These are phyloP conservation scores for Lipomyces starkeyi DNA, from an alignment of 805 yeast genomes.

Conservation along the genomic window DNA sequence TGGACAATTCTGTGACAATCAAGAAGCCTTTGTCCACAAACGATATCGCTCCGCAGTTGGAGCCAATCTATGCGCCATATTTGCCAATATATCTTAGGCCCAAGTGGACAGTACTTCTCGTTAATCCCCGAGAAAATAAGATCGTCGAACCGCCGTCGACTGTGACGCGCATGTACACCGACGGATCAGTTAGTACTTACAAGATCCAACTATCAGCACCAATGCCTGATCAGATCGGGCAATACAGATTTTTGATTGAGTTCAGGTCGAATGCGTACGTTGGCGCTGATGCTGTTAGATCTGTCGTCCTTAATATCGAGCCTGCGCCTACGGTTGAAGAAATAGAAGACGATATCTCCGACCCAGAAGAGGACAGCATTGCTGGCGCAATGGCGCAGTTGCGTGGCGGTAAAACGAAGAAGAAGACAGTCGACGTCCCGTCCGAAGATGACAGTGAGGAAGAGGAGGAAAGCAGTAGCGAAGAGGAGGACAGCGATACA, in stretches of 20 bases:
- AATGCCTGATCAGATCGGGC: conserved; percentile 75
- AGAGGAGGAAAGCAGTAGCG: conserved; percentile 43
- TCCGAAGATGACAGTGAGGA: conserved; percentile 69
- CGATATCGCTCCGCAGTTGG: conserved; percentile 70
- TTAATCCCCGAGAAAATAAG: conserved; percentile 78
- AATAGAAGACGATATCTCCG: conserved; percentile 45
- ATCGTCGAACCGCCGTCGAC: conserved; percentile 70
- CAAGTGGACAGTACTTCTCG: conserved; percentile 72
- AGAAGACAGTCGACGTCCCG: conserved; percentile 41
- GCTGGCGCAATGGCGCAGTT: conserved; percentile 77
- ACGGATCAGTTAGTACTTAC: conserved; percentile 71
- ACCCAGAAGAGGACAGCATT: conserved; percentile 73
- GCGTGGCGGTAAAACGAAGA: conserved; percentile 63
- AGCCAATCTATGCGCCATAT: conserved; percentile 71
- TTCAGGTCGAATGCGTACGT: conserved; percentile 78
- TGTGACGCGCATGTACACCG: conserved; percentile 61
- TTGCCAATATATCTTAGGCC: conserved; percentile 64
- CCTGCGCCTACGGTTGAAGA: conserved; percentile 51
- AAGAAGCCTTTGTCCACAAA: conserved; percentile 74
- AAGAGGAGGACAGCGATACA: conserved; percentile 38
- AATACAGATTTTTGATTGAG: conserved; percentile 68
- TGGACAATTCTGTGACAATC: conserved; percentile 66
- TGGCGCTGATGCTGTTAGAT: conserved; percentile 78
- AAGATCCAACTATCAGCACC: conserved; percentile 76
- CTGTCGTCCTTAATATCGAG: conserved; percentile 72